These are phyloP conservation scores for Rostrohypoxylon terebratum DNA, from an alignment of 495 filamentous ascomycete species.

Conservation along the genomic window DNA sequence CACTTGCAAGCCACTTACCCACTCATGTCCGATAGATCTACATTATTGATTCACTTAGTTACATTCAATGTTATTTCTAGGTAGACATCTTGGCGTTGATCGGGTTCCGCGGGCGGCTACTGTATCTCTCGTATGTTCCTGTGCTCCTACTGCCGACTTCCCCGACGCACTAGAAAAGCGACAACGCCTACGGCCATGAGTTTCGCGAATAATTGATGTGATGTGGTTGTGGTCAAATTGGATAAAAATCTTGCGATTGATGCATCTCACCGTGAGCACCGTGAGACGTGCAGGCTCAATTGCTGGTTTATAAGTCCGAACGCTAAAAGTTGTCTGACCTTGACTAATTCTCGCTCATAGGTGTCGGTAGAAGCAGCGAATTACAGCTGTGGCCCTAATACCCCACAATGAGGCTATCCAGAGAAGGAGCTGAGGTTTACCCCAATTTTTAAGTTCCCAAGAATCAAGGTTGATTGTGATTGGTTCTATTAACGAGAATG, in stretches of 20 bases:
- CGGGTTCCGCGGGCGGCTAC: neutral
- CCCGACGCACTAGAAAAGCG: neutral
- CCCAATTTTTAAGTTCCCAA: neutral
- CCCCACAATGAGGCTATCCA: conserved; percentile 4
- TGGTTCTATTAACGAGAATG: neutral
- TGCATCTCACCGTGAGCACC: too few relatives aligned
- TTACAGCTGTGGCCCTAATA: neutral
- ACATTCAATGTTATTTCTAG: too few relatives aligned
- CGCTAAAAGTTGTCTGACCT: neutral
- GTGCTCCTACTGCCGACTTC: neutral
- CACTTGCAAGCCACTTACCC: too few relatives aligned
- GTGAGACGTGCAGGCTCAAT: neutral
- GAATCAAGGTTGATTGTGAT: neutral
- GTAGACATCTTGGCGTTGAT: neutral
- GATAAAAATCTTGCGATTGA: neutral
- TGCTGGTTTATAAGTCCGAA: too few relatives aligned
- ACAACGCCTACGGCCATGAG: neutral
- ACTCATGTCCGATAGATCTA: neutral
- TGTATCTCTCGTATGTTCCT: neutral
- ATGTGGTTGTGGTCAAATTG: neutral
- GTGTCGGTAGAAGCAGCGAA: neutral
- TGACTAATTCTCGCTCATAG: neutral
- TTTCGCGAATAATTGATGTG: neutral
- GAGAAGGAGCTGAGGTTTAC: neutral
- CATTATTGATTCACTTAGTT: neutral